Conservation (phyloP, 208 protist species). For the Naegleria fowleri region DNA sequence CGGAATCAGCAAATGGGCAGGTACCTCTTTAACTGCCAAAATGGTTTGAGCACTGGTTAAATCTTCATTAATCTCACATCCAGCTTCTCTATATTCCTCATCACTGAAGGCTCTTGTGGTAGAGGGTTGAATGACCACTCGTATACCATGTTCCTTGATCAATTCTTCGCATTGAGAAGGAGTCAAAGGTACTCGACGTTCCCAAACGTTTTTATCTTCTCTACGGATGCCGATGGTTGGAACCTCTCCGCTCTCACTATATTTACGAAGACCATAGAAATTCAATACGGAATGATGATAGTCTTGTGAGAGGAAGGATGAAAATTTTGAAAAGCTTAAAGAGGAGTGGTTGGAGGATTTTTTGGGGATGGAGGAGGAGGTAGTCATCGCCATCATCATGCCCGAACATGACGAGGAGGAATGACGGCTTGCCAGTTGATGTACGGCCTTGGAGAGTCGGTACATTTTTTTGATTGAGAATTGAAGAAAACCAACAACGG, state of each 20-base stretch:
- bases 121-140: slow-evolving; percentile 59
- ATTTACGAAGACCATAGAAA: neutral
- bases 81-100: slow-evolving; percentile 49
- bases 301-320: too few species aligned
- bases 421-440: too few species aligned
- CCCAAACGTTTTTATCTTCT: slow-evolving; percentile 66
- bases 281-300: too few species aligned
- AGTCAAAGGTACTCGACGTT: slow-evolving; percentile 57
- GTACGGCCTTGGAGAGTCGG: too few species aligned
- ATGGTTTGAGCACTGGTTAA: slow-evolving; percentile 50
- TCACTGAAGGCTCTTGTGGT: slow-evolving; percentile 52
- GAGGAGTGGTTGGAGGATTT: too few species aligned
- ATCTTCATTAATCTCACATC: slow-evolving; percentile 58
- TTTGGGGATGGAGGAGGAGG: too few species aligned
- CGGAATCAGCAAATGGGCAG: slow-evolving; percentile 41
- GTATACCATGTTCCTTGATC: slow-evolving; percentile 41
- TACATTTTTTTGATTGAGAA: too few species aligned
- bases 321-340: too few species aligned
- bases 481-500: too few species aligned
- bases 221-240: slow-evolving; percentile 51
- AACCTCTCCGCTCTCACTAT: neutral
- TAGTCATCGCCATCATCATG: too few species aligned
- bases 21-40: slow-evolving; percentile 68
- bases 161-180: slow-evolving; percentile 52
- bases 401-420: too few species aligned